Evolutionary conservation across 2,329 filamentous ascomycete genomes (phyloP), one percentile per base, ranked within the genome.

Genomic region (Botryotinia globosa): DNA sequence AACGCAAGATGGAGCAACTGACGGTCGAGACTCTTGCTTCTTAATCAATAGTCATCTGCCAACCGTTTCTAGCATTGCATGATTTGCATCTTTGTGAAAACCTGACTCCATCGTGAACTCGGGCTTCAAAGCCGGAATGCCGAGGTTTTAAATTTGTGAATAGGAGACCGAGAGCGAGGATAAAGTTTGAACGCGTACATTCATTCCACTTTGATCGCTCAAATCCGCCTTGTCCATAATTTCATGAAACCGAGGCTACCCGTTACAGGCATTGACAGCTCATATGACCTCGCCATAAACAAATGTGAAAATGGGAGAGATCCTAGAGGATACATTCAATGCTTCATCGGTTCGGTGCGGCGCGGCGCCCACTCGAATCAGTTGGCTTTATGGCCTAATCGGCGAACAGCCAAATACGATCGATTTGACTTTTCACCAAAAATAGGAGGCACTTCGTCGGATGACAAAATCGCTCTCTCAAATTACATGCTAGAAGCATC

Each of bases 1-100:
- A 67, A 54, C 64, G 51, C 25, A 22, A 67, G 34, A 56, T 56
- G 48, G 64, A 67, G 64, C 25, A n/a, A 67, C 12, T 29, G 48
- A 25, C 32, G 48, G 48, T 56, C 34, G 48, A 67, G 34, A 56
- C 65, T 67, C 25, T 67, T 42, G n/a, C 25, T 29, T 67, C 29
- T 67, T 6, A 29, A 54, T 54, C 45, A 54, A 67, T 42, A 56
- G 65, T 67, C 65, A 67, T 42, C 65, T 67, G 45, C 64, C 63
- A 66, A 18, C 44, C 25, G 25, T 51, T 54, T 48, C 32, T 20
- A 32, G 45, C 64, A 29, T 29, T 37, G 45, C 45, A 54, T 54
- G 48, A 54, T 54, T 54, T 54, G 48, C 48, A 54, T n/a, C 48
- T 54, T 16, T 14, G 48, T 18, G 14, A 7, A 22, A 67, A 54